Conservation (phyloP, 2,329 filamentous ascomycete genomes). For the Dendryphion nanum region DNA sequence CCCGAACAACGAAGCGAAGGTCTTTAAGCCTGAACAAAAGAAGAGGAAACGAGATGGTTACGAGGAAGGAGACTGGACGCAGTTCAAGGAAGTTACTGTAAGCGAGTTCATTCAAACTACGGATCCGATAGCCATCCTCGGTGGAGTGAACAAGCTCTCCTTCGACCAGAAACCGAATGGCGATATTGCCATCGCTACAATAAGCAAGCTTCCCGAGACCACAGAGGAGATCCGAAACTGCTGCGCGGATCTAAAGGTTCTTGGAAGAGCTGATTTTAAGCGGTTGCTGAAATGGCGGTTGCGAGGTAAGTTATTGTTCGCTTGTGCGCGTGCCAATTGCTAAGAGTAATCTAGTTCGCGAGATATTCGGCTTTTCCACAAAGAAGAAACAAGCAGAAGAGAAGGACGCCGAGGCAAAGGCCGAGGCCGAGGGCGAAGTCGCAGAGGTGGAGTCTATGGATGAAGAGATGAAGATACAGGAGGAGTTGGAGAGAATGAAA, state of each 20-base stretch:
- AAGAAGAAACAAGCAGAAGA: conserved; percentile 62
- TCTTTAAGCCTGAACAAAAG: conserved; percentile 96
- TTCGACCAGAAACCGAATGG: conserved; percentile 75
- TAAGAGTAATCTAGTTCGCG: too few relatives aligned
- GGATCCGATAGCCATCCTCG: conserved; percentile 91
- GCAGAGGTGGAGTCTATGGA: conserved; percentile 88
- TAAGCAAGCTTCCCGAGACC: conserved; percentile 73
- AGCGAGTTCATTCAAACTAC: conserved; percentile 92
- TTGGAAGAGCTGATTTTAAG: conserved; percentile 94
- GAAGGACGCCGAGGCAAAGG: conserved; percentile 42
- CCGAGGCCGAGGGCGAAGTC: conserved; percentile 61
- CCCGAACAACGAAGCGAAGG: conserved; percentile 95
- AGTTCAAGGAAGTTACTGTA: conserved; percentile 84
- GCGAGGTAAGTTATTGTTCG: conserved; percentile 47
- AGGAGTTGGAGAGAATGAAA: conserved; percentile 78
- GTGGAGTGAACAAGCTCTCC: conserved; percentile 76
- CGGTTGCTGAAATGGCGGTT: conserved; percentile 85
- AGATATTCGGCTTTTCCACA: conserved; percentile 81
- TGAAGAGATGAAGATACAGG: conserved; percentile 86
- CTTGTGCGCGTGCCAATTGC: too few relatives aligned
- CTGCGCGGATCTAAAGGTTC: conserved; percentile 71
- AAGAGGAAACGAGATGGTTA: conserved; percentile 98
- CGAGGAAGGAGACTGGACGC: conserved; percentile 90
- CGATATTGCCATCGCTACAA: conserved; percentile 81
- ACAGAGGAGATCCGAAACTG: conserved; percentile 62